Percentiles rank a stretch among this genome's conserved stretches.
phyloP scores from a whole-genome alignment of 1,284 basidiomycete genomes.

The Pholiota adiposa region DNA sequence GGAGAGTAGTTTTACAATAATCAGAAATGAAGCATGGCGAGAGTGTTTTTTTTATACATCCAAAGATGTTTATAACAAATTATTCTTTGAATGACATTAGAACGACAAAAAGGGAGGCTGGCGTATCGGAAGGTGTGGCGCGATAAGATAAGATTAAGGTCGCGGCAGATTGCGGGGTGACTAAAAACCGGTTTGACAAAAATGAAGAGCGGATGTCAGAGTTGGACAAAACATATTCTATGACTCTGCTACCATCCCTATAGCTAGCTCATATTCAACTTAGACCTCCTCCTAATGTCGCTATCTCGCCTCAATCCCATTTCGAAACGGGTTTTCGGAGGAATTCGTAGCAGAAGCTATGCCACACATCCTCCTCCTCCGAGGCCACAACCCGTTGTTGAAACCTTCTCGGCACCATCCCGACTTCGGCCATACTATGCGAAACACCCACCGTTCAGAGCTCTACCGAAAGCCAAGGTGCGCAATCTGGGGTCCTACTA shows the following conservation, averaged over 20 bases:
- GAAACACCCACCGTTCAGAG: conserved; percentile 34
- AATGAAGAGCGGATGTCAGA: neutral
- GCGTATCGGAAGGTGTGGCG: no score
- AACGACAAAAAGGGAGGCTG: no score
- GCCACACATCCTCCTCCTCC: conserved; percentile 25
- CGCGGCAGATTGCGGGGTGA: neutral
- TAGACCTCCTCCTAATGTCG: conserved; percentile 7
- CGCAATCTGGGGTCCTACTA: neutral
- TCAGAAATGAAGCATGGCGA: no score
- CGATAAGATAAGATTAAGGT: neutral
- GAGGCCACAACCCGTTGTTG: conserved; percentile 26
- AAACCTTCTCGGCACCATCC: conserved; percentile 32
- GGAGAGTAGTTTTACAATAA: no score
- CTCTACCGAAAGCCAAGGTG: conserved; percentile 33
- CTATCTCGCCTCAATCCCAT: neutral
- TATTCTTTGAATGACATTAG: no score
- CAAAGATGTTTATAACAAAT: no score
- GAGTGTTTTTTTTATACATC: no score
- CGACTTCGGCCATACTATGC: conserved; percentile 33
- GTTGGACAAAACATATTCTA: neutral
- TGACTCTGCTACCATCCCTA: neutral
- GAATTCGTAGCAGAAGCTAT: conserved; percentile 9
- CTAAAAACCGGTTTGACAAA: neutral
- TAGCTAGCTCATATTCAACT: neutral
- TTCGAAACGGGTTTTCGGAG: conserved; percentile 5